Conservation (phyloP, 371 early-diverging fungal species). For the Actinomortierella wolfii region DNA sequence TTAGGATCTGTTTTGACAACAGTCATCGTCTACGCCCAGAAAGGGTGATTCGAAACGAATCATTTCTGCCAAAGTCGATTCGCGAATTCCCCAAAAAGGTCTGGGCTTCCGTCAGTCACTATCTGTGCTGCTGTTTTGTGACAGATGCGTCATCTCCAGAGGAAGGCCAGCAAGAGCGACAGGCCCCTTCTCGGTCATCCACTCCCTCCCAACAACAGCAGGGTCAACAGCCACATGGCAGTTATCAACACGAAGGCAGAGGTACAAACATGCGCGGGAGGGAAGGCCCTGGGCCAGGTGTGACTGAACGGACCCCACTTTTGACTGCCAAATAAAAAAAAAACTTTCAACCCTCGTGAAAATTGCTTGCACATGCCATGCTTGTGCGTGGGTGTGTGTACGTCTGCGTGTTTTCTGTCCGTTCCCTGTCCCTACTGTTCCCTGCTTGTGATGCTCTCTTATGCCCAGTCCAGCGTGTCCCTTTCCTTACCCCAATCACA, state of each 20-base stretch:
- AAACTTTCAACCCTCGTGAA: not conserved
- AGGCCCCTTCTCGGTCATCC: not conserved
- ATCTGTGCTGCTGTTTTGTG: constrained; percentile 25
- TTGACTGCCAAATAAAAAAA: no score
- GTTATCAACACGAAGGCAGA: no score
- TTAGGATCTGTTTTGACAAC: constrained; percentile 64
- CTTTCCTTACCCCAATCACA: not conserved
- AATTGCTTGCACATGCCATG: not conserved
- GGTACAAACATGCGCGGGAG: no score
- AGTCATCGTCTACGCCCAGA: constrained; percentile 66
- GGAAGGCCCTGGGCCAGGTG: no score
- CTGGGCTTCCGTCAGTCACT: not conserved
- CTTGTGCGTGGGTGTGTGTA: not conserved
- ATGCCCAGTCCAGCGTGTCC: not conserved
- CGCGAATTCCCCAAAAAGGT: constrained; percentile 3
- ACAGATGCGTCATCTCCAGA: constrained; percentile 6
- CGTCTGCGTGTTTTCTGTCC: not conserved
- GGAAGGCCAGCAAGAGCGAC: no score
- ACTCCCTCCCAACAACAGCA: constrained; percentile 4
- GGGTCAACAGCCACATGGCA: constrained; percentile 1
- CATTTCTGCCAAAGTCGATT: constrained; percentile 14
- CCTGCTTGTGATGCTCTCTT: not conserved
- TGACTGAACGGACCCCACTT: no score
- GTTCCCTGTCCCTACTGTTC: not conserved
- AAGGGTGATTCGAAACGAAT: constrained; percentile 47